phyloP scores from a whole-genome alignment of 345 rosid genomes.

The Triadica sebifera region DNA sequence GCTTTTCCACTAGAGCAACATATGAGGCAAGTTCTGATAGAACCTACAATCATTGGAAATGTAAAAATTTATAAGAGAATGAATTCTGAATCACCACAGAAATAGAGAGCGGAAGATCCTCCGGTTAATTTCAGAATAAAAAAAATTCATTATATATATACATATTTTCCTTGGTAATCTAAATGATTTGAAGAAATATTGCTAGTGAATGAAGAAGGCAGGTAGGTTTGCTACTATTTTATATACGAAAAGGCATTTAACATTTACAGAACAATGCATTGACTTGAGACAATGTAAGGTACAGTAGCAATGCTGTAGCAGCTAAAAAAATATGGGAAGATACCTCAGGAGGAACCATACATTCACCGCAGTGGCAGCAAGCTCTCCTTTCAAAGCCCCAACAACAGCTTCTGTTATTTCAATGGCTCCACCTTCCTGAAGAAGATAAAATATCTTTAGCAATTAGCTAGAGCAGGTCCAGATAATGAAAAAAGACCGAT shows the following conservation, averaged over 20 bases:
- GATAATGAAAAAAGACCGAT: neutral
- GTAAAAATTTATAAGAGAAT: neutral
- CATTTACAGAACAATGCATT: too few relatives aligned
- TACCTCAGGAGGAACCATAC: conserved; percentile 31
- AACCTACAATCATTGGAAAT: conserved; percentile 11
- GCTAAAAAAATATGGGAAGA: neutral
- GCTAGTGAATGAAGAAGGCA: neutral
- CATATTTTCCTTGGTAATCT: too few relatives aligned
- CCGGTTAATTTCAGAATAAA: too few relatives aligned
- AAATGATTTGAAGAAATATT: neutral
- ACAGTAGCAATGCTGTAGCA: neutral
- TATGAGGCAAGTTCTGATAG: conserved; percentile 26
- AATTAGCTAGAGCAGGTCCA: neutral
- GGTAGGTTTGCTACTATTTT: neutral
- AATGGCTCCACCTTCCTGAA: conserved; percentile 25
- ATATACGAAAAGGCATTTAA: neutral
- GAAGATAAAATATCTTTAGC: neutral
- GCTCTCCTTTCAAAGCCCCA: conserved; percentile 28
- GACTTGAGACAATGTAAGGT: too few relatives aligned
- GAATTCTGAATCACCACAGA: neutral
- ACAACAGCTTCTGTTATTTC: conserved; percentile 23
- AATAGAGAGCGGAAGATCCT: too few relatives aligned
- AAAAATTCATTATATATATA: too few relatives aligned
- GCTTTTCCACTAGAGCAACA: conserved; percentile 26
- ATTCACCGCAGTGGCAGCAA: conserved; percentile 29